Conservation (phyloP, 495 filamentous ascomycete species). For the Penicillium turbatum region DNA sequence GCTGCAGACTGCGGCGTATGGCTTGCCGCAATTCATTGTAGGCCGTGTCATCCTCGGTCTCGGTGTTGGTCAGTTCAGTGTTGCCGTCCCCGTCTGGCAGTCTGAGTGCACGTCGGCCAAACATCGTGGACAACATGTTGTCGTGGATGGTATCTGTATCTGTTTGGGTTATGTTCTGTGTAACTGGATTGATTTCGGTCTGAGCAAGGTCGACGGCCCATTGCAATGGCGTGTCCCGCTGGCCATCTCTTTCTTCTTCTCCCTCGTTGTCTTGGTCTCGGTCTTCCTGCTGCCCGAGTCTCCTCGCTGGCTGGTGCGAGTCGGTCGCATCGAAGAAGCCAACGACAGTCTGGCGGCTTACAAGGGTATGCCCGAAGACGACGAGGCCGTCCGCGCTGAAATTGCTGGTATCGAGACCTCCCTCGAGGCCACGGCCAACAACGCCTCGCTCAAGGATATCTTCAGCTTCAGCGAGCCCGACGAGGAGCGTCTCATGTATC, state of each 20-base stretch:
- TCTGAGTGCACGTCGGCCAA: constrained; percentile 41
- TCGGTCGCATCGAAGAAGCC: constrained; percentile 52
- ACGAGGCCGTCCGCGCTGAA: constrained; percentile 24
- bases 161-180: constrained; percentile 45
- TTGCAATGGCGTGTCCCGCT: constrained; percentile 46
- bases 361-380: constrained; percentile 19
- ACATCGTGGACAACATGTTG: constrained; percentile 33
- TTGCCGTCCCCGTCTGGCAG: constrained; percentile 49
- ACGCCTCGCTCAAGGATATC: constrained; percentile 5
- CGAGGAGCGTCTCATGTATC: constrained; percentile 24
- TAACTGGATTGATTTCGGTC: constrained; percentile 41
- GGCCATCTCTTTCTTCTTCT: constrained; percentile 55
- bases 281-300: constrained; percentile 61
- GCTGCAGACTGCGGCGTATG: constrained; percentile 48
- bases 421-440: constrained; percentile 22
- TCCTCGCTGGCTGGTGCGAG: constrained; percentile 55
- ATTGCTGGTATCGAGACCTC: constrained; percentile 33
- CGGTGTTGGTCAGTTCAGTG: constrained; percentile 42
- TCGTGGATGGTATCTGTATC: constrained; percentile 43
- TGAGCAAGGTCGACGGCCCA: constrained; percentile 30
- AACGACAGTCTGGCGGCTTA: constrained; percentile 27
- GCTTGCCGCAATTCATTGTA: constrained; percentile 32
- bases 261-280: constrained; percentile 52
- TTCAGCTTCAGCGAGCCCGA: constrained; percentile 20
- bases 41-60: constrained; percentile 44